Base-by-base conservation (phyloP, 768 basidiomycete genomes). In the Exsudoporus frostii region DNA sequence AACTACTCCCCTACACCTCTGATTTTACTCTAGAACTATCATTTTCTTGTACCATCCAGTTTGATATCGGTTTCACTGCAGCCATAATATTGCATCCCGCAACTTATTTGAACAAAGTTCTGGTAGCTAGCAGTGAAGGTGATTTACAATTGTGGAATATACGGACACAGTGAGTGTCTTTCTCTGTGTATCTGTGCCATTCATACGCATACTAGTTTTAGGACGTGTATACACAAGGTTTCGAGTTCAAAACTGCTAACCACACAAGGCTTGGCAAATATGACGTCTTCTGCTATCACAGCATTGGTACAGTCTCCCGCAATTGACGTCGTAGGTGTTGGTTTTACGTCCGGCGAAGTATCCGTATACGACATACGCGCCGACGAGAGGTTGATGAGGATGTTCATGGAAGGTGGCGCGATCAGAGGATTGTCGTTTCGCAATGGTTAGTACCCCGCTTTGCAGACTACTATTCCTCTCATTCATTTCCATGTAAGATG, bases 41-140 rank as follows among this genome's bases (percentile, higher is more conserved):
- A 41, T 51, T 61, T 19, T 53, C 85, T 45, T 76, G 80, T 4
- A 82, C 82, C 4, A 81, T 98, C 44, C 77, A 84, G 39, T 96
- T 99, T 62, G 89, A 93, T 45, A 64, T 81, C 7, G 84, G 80
- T 19, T 98, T 98, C 69, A 87, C 85, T 2, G 95, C 95, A n/a
- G 88, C 83, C 5, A 79, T 78, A 25, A 74, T 97, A 39, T 77
- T 97, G 6, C 97, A 99, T 67, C 97, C 97, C 3, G 87, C 93
- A 1, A 98, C 97, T 13, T 98, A 98, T 71, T 70, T 99, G 46
- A 98, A 99, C 76, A 99, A 99, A 73, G 78, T 98, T 1, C 76
- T 98, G 1, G 81, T 98, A 11, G 83, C 86, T 4, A 90, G 92
- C 61, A 79, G 74, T 51, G 79, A 94, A 68, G 97, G 97, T 4